Evolutionary conservation across 2,329 filamentous ascomycete genomes (phyloP).

Genomic region (Hypoxylon sp.): DNA sequence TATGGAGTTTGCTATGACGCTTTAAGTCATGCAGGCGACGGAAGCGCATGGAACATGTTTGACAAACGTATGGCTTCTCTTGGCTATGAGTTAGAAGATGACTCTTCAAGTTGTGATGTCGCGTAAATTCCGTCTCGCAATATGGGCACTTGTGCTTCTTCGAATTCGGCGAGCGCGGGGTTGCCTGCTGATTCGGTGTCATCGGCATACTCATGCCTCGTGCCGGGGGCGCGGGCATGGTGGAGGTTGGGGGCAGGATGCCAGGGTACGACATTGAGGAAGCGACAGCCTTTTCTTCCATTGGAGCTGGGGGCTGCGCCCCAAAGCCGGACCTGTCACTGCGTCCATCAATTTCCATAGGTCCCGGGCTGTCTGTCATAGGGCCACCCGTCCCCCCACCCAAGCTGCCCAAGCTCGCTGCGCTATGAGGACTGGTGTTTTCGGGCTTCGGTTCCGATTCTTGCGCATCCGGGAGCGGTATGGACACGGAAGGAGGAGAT

Average conservation of each 20-base stretch:
- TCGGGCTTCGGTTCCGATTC: conserved; percentile 53
- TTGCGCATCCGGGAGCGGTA: conserved; percentile 50
- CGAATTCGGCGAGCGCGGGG: conserved; percentile 74
- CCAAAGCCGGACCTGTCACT: conserved; percentile 52
- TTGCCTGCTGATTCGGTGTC: conserved; percentile 58
- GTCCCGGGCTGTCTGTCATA: conserved; percentile 63
- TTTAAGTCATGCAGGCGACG: conserved; percentile 94
- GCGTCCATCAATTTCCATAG: conserved; percentile 66
- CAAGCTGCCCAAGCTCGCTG: conserved; percentile 55
- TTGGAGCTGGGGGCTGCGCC: conserved; percentile 58
- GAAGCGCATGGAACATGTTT: conserved; percentile 93
- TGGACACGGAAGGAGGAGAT: conserved; percentile 40
- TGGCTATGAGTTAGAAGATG: conserved; percentile 97
- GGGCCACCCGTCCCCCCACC: conserved; percentile 54
- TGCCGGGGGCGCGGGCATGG: conserved; percentile 58
- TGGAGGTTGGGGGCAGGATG: conserved; percentile 57
- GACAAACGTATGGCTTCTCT: conserved; percentile 96
- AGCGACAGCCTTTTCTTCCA: conserved; percentile 63
- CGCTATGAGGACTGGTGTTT: conserved; percentile 57
- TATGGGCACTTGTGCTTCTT: conserved; percentile 98
- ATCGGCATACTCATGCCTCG: conserved; percentile 71
- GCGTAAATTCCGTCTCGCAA: conserved; percentile 95
- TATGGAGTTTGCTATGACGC: conserved; percentile 95
- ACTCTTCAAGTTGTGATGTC: conserved; percentile 97
- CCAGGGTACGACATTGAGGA: conserved; percentile 68